These are phyloP conservation scores for Penicillium sp. DNA, from an alignment of 2,329 filamentous ascomycete species.

Conservation along the genomic window DNA sequence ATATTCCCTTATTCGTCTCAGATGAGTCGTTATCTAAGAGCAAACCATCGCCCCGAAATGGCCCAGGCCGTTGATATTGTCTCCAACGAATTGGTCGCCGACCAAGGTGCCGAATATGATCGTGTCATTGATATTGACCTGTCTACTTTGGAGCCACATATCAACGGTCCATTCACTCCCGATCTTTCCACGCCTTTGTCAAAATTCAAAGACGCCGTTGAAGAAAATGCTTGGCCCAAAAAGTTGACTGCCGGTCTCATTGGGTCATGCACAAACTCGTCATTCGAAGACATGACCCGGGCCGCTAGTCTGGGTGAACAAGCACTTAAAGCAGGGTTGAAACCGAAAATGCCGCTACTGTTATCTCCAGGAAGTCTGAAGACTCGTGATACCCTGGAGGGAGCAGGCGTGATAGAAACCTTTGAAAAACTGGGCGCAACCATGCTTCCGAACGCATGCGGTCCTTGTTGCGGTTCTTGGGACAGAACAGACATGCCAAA, in stretches of 20 bases:
- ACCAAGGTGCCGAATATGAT: conserved; percentile 91
- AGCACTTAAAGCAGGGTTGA: no score
- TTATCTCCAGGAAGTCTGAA: conserved; percentile 96
- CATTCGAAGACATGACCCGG: conserved; percentile 86
- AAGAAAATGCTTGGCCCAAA: conserved; percentile 92
- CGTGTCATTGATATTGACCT: conserved; percentile 95
- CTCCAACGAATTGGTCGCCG: no score
- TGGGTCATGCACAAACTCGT: conserved; percentile 95
- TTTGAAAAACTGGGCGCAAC: conserved; percentile 95
- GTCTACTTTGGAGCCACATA: conserved; percentile 88
- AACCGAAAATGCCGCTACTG: no score
- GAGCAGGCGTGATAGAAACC: conserved; percentile 89
- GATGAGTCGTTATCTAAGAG: no score
- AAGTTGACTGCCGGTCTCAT: conserved; percentile 96
- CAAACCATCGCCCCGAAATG: conserved; percentile 76
- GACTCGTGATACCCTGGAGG: conserved; percentile 87
- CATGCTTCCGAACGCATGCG: conserved; percentile 92
- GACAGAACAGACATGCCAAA: conserved; percentile 91
- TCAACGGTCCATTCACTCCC: conserved; percentile 98
- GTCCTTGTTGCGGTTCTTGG: conserved; percentile 92
- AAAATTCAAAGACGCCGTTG: conserved; percentile 92
- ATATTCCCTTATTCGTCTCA: conserved; percentile 97
- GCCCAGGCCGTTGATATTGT: no score
- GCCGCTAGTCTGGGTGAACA: no score
- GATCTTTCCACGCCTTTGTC: conserved; percentile 97